Conservation (phyloP, 1,284 basidiomycete genomes). For the Tremellales sp. region DNA sequence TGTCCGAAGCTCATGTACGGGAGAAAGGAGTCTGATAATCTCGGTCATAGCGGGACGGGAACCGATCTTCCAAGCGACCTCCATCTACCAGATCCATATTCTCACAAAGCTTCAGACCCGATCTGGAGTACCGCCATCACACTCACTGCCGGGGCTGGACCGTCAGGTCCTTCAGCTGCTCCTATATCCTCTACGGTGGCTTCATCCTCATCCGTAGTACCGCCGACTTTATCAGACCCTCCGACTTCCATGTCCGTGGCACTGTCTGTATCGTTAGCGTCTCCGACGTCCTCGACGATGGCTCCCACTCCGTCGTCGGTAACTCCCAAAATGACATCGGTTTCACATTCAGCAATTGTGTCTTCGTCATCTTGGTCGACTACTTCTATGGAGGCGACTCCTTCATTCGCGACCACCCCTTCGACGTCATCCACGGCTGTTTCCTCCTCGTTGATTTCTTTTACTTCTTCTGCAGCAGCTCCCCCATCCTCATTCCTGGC, state of each 20-base stretch:
- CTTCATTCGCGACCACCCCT: not conserved
- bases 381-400: not conserved
- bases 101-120: conserved; percentile 6
- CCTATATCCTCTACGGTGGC: conserved; percentile 4
- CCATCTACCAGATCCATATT: conserved; percentile 19
- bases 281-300: not conserved
- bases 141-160: conserved; percentile 3
- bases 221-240: not conserved
- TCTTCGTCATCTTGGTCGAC: not conserved
- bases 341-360: not conserved
- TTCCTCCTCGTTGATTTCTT: not conserved
- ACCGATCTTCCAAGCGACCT: conserved; percentile 20
- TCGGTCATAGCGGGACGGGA: conserved; percentile 8
- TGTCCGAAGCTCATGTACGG: conserved; percentile 3
- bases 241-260: conserved; percentile 1
- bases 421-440: not conserved
- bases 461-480: not conserved
- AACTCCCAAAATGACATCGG: not conserved
- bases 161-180: conserved; percentile 1
- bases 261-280: not conserved
- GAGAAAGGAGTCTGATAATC: not conserved
- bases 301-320: not conserved
- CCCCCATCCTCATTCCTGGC: conserved; percentile 1
- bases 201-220: not conserved
- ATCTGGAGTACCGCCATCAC: conserved; percentile 17